phyloP scores from a whole-genome alignment of 2,329 filamentous ascomycete genomes.

The Aspergillus versicolor region DNA sequence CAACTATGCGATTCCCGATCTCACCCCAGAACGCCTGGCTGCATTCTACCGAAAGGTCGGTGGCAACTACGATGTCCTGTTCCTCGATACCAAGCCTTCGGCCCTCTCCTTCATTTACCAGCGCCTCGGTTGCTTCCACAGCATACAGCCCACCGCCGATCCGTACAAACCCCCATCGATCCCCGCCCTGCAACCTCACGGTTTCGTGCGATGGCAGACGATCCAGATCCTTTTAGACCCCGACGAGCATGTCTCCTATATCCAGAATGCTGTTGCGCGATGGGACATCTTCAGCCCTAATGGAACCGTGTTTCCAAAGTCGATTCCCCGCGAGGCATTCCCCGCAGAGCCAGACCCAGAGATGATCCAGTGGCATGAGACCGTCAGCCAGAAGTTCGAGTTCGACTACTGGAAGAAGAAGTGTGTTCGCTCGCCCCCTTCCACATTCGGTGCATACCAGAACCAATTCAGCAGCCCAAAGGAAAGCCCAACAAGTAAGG shows the following conservation, averaged over 20 bases:
- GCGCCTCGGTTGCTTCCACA: conserved; percentile 85
- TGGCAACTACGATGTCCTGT: conserved; percentile 75
- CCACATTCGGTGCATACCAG: conserved; percentile 27
- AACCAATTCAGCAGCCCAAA: conserved; percentile 33
- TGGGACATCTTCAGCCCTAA: conserved; percentile 76
- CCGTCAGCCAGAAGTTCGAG: conserved; percentile 69
- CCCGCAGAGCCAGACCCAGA: conserved; percentile 71
- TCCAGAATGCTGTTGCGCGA: conserved; percentile 75
- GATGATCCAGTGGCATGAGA: conserved; percentile 84
- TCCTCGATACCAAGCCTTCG: conserved; percentile 69
- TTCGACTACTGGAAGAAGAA: conserved; percentile 55
- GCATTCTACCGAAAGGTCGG: conserved; percentile 74
- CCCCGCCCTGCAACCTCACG: conserved; percentile 76
- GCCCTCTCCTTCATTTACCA: conserved; percentile 91
- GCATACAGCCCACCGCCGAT: conserved; percentile 69
- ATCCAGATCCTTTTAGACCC: conserved; percentile 86
- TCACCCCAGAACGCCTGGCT: conserved; percentile 69
- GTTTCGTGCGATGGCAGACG: conserved; percentile 91
- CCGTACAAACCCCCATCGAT: conserved; percentile 74
- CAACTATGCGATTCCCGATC: conserved; percentile 33
- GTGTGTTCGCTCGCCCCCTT: conserved; percentile 33
- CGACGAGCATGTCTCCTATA: conserved; percentile 79
- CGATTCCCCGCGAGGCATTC: conserved; percentile 67
- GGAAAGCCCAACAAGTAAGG: conserved; percentile 23
- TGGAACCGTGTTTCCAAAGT: conserved; percentile 56